Conservation (phyloP, 1,284 basidiomycete species). For the Irpex sp. region DNA sequence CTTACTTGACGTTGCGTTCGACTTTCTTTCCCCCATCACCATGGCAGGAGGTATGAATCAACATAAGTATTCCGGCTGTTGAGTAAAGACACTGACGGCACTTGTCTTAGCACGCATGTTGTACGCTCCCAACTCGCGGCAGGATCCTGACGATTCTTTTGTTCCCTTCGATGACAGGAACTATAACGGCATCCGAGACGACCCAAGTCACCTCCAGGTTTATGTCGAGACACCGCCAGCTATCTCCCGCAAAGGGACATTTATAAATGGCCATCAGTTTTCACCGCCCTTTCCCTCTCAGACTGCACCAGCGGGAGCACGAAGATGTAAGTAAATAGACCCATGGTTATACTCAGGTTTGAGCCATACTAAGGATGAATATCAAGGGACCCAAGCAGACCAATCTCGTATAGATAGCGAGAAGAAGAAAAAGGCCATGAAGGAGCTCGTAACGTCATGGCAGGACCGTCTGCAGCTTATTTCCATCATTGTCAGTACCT, state of each 20-base stretch:
- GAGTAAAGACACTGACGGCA: too few species aligned
- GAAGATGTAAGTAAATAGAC: too few species aligned
- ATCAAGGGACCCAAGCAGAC: conserved; percentile 17
- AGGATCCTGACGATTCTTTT: neutral
- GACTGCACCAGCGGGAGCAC: neutral
- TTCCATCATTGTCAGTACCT: conserved; percentile 24
- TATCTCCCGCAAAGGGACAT: neutral
- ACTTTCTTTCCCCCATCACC: neutral
- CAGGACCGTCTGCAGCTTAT: conserved; percentile 28
- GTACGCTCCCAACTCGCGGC: neutral
- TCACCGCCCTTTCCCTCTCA: neutral
- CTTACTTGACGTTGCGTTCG: neutral
- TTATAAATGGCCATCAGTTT: neutral
- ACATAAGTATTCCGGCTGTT: neutral
- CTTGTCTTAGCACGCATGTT: neutral
- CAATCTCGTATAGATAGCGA: conserved; percentile 15
- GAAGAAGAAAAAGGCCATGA: conserved; percentile 21
- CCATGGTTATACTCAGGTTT: too few species aligned
- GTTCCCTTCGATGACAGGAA: neutral
- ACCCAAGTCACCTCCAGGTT: neutral
- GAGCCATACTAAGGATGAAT: neutral
- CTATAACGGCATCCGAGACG: neutral
- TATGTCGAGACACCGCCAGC: conserved; percentile 3
- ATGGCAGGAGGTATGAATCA: neutral
- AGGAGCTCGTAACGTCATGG: conserved; percentile 28